Conservation (phyloP, 352 stramenopile species). For the Pythium aristosporum region DNA sequence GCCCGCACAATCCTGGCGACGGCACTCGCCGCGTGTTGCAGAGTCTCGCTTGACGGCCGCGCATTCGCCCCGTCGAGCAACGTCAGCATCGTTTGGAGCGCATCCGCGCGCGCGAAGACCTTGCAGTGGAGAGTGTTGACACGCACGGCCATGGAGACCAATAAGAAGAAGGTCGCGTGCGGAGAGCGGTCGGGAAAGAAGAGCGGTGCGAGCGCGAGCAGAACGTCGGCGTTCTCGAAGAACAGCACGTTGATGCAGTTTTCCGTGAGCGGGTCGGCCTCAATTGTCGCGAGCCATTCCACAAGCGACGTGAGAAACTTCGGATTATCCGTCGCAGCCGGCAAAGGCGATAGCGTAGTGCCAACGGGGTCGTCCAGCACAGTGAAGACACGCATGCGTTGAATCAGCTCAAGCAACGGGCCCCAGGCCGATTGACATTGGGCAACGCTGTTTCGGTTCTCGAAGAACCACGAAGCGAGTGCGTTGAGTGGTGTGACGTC, state of each 20-base stretch:
- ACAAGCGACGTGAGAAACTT: conserved; percentile 32
- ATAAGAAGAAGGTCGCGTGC: conserved; percentile 28
- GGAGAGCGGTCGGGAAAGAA: conserved; percentile 24
- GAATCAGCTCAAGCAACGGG: conserved; percentile 26
- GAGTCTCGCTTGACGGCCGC: conserved; percentile 14
- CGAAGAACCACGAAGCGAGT: conserved; percentile 37
- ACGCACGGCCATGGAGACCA: conserved; percentile 29
- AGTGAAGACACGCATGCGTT: conserved; percentile 19
- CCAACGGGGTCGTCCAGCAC: not conserved
- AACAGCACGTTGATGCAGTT: conserved; percentile 40
- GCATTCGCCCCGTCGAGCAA: not conserved
- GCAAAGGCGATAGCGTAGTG: no score
- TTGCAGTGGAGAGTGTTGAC: conserved; percentile 34
- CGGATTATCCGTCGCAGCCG: not conserved
- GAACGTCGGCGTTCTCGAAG: conserved; percentile 32
- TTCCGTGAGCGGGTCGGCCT: conserved; percentile 29
- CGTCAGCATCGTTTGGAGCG: no score
- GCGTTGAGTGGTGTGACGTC: conserved; percentile 27
- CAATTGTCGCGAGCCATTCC: conserved; percentile 36
- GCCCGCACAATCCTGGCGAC: conserved; percentile 31
- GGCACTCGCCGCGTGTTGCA: conserved; percentile 25
- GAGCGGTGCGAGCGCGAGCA: conserved; percentile 23
- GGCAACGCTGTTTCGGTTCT: conserved; percentile 32
- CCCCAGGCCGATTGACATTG: conserved; percentile 27
- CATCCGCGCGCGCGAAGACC: not conserved